Conservation (phyloP, 345 rosid species). For the Draba incana region DNA sequence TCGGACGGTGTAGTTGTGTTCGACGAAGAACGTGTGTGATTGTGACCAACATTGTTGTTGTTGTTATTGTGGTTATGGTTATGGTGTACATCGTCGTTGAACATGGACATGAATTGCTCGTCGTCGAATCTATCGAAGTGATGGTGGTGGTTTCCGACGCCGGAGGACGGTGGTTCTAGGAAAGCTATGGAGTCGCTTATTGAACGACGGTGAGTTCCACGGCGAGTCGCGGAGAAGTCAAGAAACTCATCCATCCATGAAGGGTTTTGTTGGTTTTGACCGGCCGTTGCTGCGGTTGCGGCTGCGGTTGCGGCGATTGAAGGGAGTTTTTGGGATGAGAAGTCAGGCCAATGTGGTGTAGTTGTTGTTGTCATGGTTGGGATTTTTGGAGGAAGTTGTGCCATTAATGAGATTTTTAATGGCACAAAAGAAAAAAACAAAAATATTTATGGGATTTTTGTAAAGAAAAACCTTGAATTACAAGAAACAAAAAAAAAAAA, state of each 20-base stretch:
- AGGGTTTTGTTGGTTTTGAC: constrained; percentile 42
- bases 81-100: constrained; percentile 61
- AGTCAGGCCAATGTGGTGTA: constrained; percentile 59
- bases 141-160: constrained; percentile 40
- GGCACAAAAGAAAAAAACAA: neutral
- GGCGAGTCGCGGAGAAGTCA: constrained; percentile 71
- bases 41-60: constrained; percentile 45
- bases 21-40: constrained; percentile 56
- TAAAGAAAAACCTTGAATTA: no score
- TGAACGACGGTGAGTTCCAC: constrained; percentile 82
- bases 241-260: constrained; percentile 86
- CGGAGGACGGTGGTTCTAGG: constrained; percentile 54
- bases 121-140: constrained; percentile 77
- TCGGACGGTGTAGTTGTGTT: constrained; percentile 82
- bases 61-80: constrained; percentile 15
- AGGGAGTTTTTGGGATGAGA: constrained; percentile 52
- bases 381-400: constrained; percentile 67
- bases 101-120: constrained; percentile 87
- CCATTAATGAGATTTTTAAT: constrained; percentile 41
- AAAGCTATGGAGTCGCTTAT: constrained; percentile 80
- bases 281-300: constrained; percentile 26
- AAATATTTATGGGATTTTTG: no score
- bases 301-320: constrained; percentile 37
- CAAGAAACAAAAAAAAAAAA: no score
- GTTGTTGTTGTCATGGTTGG: constrained; percentile 49